Base-by-base conservation (phyloP, 2,329 filamentous ascomycete genomes). In the Emericellopsis atlantica region DNA sequence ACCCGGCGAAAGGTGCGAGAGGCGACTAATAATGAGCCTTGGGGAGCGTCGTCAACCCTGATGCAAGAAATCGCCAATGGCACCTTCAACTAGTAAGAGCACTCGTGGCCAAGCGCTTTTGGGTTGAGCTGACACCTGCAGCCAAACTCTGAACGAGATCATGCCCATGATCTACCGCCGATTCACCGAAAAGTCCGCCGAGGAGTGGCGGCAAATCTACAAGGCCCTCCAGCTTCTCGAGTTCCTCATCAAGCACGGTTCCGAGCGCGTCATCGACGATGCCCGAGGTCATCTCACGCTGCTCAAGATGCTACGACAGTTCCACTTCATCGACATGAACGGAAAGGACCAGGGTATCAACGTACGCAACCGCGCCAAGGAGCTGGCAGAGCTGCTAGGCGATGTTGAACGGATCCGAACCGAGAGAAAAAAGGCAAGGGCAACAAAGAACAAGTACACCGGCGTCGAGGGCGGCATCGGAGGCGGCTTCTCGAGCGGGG, bases 91-190 rank as follows among this genome's bases (percentile, higher is more conserved):
- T 98, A 96, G 92, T 96, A 70, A 56, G 86, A 32, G 14, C 11
- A 16, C 2, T 29, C n/a, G 12, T 1, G 14, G 34, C 3, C 41
- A 18, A n/a, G n/a, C 9, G 24, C 33, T 45, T 10, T 18, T 14
- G 33, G 21, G n/a, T 31, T 41, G 23, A 36, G 37, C 44, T 55
- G 41, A 55, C 52, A 14, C 33, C 15, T 34, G 43, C 57, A 95
- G 90, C 60, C 88, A 95, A 78, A 78, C 89, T 40, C 79, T 98
- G 43, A 96, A 96, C 63, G 92, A 98, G 64, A 96, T 98, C 59
- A 98, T 98, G 92, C 92, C 92, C 49, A 92, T 98, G 87, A 95
- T 98, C 57, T 98, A 98, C 70, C 92, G 93, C 56, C 85, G 92
- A 49, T 98, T 98, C 63, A 98, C 92, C 45, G 92, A 98, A 61